Base-by-base conservation (phyloP, 208 protist species). In the Herpetomonas tarakana region DNA sequence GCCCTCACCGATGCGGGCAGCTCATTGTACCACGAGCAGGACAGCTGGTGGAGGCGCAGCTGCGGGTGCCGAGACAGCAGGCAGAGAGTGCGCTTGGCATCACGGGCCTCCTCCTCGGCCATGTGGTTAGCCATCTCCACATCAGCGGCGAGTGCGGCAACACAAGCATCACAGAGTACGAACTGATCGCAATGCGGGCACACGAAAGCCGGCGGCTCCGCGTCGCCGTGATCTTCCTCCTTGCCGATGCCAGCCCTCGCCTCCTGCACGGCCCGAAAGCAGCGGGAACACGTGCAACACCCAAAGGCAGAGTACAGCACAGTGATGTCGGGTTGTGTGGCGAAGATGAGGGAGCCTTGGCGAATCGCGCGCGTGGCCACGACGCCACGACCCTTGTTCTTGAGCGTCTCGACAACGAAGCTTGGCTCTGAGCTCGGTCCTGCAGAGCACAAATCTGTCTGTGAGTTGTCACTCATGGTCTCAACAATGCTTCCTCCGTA, bases 151-250 rank as follows among this genome's bases (percentile, higher is more conserved):
- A n/a, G n/a, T n/a, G n/a, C n/a, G n/a, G n/a, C 31, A 14, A 67
- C 68, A 53, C 73, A 79, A 11, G 6, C 14, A 2, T 21, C 3
- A 47, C 86, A 93, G 16, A 93, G 71, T 16, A 83, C 78, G 29
- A 93, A 88, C 51, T 87, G 78, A 39, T 93, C 78, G 55, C 86
- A 93, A 27, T 38, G 52, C 0, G 78, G 75, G 63, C 86, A 93
- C 19, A 53, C 46, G 50, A 75, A 88, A 1, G 19, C 7, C 3
- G 46, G 35, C 14, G 35, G n/a, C n/a, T n/a, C n/a, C n/a, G 12
- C 25, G 45, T 52, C 3, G 50, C 55, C 52, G 39, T 16, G 39
- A n/a, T 22, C 25, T 59, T n/a, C n/a, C n/a, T n/a, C n/a, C n/a
- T n/a, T n/a, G n/a, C n/a, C n/a, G n/a, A n/a, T n/a, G n/a, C n/a